Conservation (phyloP, 345 rosid species). For the Kandelia obovata region DNA sequence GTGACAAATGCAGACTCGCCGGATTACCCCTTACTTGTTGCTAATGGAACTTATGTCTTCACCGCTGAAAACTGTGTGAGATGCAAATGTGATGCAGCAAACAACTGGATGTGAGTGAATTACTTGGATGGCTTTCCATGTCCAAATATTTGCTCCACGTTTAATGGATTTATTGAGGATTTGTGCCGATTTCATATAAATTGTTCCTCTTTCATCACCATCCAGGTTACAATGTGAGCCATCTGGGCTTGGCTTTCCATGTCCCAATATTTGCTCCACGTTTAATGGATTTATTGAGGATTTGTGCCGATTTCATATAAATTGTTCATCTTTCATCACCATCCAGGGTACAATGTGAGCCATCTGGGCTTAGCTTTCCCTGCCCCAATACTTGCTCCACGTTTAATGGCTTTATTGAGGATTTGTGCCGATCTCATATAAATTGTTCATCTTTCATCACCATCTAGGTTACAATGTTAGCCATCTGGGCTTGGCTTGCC, state of each 20-base stretch:
- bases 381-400: not conserved
- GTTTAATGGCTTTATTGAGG: not conserved
- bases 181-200: not conserved
- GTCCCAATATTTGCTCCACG: too few species aligned
- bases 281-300: not conserved
- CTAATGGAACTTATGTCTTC: conserved; percentile 47
- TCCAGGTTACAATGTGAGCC: conserved; percentile 5
- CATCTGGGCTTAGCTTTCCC: not conserved
- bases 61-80: conserved; percentile 65
- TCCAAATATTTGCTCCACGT: not conserved
- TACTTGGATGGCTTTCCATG: not conserved
- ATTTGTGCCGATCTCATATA: not conserved
- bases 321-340: conserved; percentile 11
- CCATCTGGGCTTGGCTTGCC: too few species aligned
- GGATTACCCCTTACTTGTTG: conserved; percentile 45
- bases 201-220: conserved; percentile 12
- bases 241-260: not conserved
- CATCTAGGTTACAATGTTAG: too few species aligned
- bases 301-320: not conserved
- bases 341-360: too few species aligned
- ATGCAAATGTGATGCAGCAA: conserved; percentile 56
- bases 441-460: conserved; percentile 9
- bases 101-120: conserved; percentile 59
- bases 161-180: not conserved
- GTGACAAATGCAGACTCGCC: conserved; percentile 35